These are phyloP conservation scores for Lactifluus echinatus DNA, from an alignment of 768 basidiomycete genomes.

Conservation along the genomic window DNA sequence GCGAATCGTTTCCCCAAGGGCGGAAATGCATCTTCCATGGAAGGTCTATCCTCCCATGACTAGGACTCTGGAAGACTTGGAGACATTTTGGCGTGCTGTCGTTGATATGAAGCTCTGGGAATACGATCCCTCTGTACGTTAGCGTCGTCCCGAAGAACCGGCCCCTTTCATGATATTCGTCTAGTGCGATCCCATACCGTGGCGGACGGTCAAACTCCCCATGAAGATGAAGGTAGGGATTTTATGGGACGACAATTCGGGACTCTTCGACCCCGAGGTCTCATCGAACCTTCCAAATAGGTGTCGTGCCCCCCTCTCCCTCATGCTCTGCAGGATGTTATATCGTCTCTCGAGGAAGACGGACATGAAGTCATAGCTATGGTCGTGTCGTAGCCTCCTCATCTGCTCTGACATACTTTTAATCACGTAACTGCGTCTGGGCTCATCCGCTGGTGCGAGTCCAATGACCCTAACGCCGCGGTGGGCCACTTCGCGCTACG, in stretches of 20 bases:
- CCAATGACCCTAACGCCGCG: constrained; percentile 41
- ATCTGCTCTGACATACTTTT: not conserved
- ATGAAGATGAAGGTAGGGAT: constrained; percentile 13
- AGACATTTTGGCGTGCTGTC: constrained; percentile 57
- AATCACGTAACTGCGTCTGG: constrained; percentile 25
- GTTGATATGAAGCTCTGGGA: constrained; percentile 55
- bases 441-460: constrained; percentile 29
- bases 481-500: constrained; percentile 33
- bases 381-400: constrained; percentile 31
- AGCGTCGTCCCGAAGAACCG: not conserved
- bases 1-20: constrained; percentile 47
- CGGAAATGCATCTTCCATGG: constrained; percentile 38
- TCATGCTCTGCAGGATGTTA: constrained; percentile 46
- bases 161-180: not conserved
- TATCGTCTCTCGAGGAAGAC: constrained; percentile 33
- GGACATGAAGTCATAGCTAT: constrained; percentile 48
- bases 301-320: constrained; percentile 49
- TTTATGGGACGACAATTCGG: constrained; percentile 47
- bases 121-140: constrained; percentile 45
- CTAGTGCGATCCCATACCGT: constrained; percentile 31
- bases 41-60: constrained; percentile 59
- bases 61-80: constrained; percentile 49
- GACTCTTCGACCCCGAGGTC: not conserved
- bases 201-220: constrained; percentile 22
- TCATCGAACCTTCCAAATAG: constrained; percentile 27